Conservation (phyloP, 306 rosid species). For the Glycyrrhiza uralensis region DNA sequence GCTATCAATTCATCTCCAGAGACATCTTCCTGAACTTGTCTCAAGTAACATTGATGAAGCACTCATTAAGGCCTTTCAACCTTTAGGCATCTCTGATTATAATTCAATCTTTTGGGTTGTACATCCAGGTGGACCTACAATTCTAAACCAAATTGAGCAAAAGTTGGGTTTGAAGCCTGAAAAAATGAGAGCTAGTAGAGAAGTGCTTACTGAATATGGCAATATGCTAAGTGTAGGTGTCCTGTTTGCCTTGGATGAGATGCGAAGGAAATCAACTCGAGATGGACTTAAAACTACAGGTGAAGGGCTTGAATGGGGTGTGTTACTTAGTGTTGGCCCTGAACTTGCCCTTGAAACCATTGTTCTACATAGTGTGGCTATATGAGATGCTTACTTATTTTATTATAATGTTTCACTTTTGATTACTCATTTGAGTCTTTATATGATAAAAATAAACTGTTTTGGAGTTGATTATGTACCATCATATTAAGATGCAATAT, state of each 20-base stretch:
- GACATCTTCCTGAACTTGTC: slow-evolving; percentile 29
- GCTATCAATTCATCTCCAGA: slow-evolving; percentile 22
- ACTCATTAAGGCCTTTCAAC: slow-evolving; percentile 18
- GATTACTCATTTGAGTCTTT: background rate
- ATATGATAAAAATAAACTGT: background rate
- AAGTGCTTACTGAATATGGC: slow-evolving; percentile 55
- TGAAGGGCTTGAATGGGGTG: slow-evolving; percentile 61
- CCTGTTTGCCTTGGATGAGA: slow-evolving; percentile 54
- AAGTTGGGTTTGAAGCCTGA: slow-evolving; percentile 15
- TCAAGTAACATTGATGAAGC: slow-evolving; percentile 26
- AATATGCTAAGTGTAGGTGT: slow-evolving; percentile 80
- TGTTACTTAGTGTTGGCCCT: slow-evolving; percentile 64
- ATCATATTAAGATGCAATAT: background rate
- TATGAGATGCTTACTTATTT: background rate
- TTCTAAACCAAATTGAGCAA: slow-evolving; percentile 14
- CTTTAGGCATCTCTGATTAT: slow-evolving; percentile 19
- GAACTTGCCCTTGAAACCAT: slow-evolving; percentile 68
- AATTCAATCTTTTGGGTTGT: slow-evolving; percentile 32
- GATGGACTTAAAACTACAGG: slow-evolving; percentile 37
- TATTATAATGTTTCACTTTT: background rate
- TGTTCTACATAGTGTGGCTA: slow-evolving; percentile 45
- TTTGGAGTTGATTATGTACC: background rate
- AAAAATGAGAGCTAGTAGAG: slow-evolving; percentile 32
- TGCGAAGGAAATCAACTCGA: slow-evolving; percentile 47
- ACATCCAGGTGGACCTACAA: slow-evolving; percentile 28